Percentiles rank a stretch among this genome's conserved stretches.
Evolutionary conservation across 345 rosid species (phyloP).

Genomic region (Turnera subulata): DNA sequence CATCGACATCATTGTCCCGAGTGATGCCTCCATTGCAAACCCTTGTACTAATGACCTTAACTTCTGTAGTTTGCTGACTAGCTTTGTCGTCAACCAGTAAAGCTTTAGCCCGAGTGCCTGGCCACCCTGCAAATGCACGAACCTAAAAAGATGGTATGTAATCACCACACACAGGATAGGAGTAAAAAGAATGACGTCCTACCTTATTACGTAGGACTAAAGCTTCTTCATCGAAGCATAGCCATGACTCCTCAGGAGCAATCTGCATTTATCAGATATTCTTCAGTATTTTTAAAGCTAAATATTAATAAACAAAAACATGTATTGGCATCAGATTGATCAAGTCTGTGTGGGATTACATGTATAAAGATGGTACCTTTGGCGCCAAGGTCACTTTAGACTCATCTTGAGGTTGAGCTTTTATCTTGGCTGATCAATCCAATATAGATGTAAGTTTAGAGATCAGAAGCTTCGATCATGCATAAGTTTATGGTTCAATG

Average conservation of each 20-base stretch:
- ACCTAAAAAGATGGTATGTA: constrained; percentile 53
- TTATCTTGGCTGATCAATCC: constrained; percentile 65
- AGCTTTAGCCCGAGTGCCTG: constrained; percentile 84
- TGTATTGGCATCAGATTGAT: no score
- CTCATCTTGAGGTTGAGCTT: constrained; percentile 85
- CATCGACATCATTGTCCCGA: constrained; percentile 36
- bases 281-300: not conserved
- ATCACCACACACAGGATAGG: constrained; percentile 9
- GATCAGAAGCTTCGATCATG: constrained; percentile 82
- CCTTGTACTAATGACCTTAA: constrained; percentile 74
- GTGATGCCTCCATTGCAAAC: constrained; percentile 22
- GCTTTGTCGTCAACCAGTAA: constrained; percentile 35
- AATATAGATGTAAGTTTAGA: constrained; percentile 67
- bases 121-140: constrained; percentile 99
- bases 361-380: constrained; percentile 41
- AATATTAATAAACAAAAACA: no score
- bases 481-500: constrained; percentile 1
- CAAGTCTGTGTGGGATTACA: not conserved
- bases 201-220: constrained; percentile 78
- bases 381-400: constrained; percentile 84
- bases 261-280: constrained; percentile 41
- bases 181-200: constrained; percentile 9
- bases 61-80: constrained; percentile 40
- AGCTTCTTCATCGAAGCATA: constrained; percentile 75
- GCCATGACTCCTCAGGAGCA: constrained; percentile 82